A percentile compares a stretch with the other conserved stretches of the same genome.
Conservation (phyloP, 441 rosid genomes). For the Gossypium davidsonii region DNA sequence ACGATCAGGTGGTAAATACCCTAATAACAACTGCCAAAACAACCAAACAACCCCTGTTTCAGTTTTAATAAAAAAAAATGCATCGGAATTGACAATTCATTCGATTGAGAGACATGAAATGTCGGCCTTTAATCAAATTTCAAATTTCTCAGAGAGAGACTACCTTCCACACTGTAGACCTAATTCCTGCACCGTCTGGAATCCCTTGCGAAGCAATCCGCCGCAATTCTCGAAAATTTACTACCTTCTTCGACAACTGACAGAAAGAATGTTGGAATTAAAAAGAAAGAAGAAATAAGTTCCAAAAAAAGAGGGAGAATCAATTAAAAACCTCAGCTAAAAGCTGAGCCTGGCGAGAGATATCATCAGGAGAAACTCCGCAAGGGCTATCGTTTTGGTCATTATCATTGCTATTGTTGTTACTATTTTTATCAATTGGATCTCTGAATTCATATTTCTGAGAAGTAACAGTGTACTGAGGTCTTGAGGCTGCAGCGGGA, state of each 20-base stretch:
- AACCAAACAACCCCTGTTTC: slow-evolving; percentile 3
- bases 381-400: slow-evolving; percentile 31
- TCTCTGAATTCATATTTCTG: slow-evolving; percentile 41
- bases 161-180: slow-evolving; percentile 92
- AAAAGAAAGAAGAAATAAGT: not conserved
- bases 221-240: slow-evolving; percentile 73
- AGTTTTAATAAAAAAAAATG: not conserved
- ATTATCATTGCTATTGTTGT: slow-evolving; percentile 19
- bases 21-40: slow-evolving; percentile 75
- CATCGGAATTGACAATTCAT: not conserved
- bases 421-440: slow-evolving; percentile 19
- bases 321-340: slow-evolving; percentile 48
- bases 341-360: slow-evolving; percentile 74
- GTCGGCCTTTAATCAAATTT: not conserved
- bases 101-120: not conserved
- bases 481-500: slow-evolving; percentile 18
- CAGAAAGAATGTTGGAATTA: not conserved
- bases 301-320: not conserved
- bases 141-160: not conserved
- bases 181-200: slow-evolving; percentile 79
- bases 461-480: slow-evolving; percentile 21
- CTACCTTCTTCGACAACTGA: slow-evolving; percentile 76
- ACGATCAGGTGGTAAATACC: slow-evolving; percentile 81
- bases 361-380: slow-evolving; percentile 54
- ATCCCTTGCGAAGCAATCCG: slow-evolving; percentile 73